Percentiles rank a stretch among this genome's conserved stretches.
Conservation (phyloP, 1,139 yeast genomes). For the Hyphopichia buzzinii region DNA sequence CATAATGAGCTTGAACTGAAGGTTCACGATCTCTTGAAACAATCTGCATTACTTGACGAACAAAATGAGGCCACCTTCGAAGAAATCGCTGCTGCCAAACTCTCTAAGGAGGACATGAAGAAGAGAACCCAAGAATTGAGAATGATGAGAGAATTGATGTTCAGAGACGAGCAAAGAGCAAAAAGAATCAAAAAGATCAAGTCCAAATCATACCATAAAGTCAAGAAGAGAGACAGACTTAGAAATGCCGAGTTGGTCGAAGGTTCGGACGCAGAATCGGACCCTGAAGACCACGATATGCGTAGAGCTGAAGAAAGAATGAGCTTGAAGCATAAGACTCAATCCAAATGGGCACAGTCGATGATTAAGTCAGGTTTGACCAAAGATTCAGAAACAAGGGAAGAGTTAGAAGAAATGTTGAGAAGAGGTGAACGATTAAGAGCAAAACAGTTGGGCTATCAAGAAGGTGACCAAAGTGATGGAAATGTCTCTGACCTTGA, state of each 20-base stretch:
- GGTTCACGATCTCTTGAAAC: conserved; percentile 57
- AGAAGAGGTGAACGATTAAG: conserved; percentile 80
- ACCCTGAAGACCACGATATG: conserved; percentile 64
- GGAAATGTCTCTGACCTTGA: conserved; percentile 53
- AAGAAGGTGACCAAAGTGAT: conserved; percentile 52
- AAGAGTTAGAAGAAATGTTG: conserved; percentile 91
- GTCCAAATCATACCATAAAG: conserved; percentile 83
- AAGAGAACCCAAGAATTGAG: conserved; percentile 81
- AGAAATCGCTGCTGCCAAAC: conserved; percentile 77
- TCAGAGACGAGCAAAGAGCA: conserved; percentile 89
- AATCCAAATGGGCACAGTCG: conserved; percentile 86
- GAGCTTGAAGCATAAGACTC: conserved; percentile 85
- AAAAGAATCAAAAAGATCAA: conserved; percentile 91
- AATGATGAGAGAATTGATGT: conserved; percentile 92
- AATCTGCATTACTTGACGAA: conserved; percentile 71
- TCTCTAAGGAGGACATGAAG: conserved; percentile 76
- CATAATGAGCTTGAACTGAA: conserved; percentile 66
- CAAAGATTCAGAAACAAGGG: conserved; percentile 79
- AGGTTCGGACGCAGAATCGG: conserved; percentile 50
- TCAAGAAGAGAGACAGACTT: conserved; percentile 80
- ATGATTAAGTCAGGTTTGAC: conserved; percentile 89
- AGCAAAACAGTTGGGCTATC: conserved; percentile 69
- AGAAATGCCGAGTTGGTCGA: conserved; percentile 71
- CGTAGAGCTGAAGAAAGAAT: conserved; percentile 89
- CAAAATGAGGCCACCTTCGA: conserved; percentile 80